Conservation (phyloP, 805 yeast species). For the Wickerhamiella bombiphila region DNA sequence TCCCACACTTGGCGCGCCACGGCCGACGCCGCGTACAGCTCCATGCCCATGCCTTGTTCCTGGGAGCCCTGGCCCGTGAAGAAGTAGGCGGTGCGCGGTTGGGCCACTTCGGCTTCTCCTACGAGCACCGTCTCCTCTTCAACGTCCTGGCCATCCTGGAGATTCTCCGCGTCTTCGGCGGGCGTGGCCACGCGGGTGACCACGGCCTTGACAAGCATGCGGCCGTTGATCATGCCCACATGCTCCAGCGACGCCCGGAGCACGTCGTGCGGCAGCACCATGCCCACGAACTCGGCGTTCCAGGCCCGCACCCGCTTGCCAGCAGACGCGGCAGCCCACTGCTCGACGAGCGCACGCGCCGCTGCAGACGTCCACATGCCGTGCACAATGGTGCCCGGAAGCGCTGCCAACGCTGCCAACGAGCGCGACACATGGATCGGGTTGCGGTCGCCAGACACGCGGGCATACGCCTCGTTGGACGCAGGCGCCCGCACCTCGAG, state of each 20-base stretch:
- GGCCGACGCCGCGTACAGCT: constrained; percentile 73
- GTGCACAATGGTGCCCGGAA: constrained; percentile 97
- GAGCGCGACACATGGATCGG: constrained; percentile 96
- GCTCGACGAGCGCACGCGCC: constrained; percentile 87
- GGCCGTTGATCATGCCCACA: constrained; percentile 97
- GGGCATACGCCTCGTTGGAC: constrained; percentile 91
- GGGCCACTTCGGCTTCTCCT: constrained; percentile 98
- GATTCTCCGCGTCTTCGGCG: no score
- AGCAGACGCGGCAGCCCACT: constrained; percentile 96
- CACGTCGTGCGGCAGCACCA: constrained; percentile 93
- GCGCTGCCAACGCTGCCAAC: constrained; percentile 79
- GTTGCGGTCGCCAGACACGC: constrained; percentile 94
- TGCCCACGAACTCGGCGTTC: constrained; percentile 80
- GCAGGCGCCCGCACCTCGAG: constrained; percentile 62
- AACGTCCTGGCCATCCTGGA: constrained; percentile 48
- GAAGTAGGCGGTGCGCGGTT: constrained; percentile 90
- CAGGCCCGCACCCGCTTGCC: constrained; percentile 92
- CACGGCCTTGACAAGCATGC: constrained; percentile 89
- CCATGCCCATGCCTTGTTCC: constrained; percentile 99
- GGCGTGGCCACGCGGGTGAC: constrained; percentile 68
- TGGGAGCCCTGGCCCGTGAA: constrained; percentile 99
- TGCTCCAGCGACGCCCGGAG: constrained; percentile 82
- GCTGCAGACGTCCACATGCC: constrained; percentile 98
- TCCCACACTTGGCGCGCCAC: constrained; percentile 97
- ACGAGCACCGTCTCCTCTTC: constrained; percentile 44